phyloP scores from a whole-genome alignment of 1,139 yeast genomes.

The Yamadazyma atlantica region DNA sequence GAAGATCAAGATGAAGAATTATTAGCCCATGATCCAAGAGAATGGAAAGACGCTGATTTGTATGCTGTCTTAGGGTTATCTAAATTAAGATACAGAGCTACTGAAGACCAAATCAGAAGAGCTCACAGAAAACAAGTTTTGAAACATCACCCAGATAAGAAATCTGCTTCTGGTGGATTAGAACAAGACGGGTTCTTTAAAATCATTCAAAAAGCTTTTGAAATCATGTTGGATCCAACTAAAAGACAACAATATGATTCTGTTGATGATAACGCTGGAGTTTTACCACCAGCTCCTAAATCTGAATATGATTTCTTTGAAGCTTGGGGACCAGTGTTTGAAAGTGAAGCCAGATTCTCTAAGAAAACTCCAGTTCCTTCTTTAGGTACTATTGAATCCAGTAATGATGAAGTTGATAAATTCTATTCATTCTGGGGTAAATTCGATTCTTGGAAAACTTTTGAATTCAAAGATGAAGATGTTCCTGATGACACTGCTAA shows the following conservation, averaged over 20 bases:
- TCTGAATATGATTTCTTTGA: conserved; percentile 75
- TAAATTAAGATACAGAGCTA: conserved; percentile 87
- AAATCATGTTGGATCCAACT: conserved; percentile 77
- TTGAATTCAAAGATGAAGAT: conserved; percentile 97
- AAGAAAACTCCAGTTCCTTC: conserved; percentile 84
- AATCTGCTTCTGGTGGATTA: conserved; percentile 79
- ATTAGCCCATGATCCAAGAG: conserved; percentile 90
- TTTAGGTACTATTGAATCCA: conserved; percentile 66
- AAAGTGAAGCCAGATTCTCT: conserved; percentile 87
- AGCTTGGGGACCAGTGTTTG: conserved; percentile 93
- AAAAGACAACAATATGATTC: conserved; percentile 95
- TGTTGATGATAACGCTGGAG: conserved; percentile 87
- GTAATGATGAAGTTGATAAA: conserved; percentile 82
- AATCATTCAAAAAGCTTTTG: conserved; percentile 95
- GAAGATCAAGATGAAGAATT: conserved; percentile 81
- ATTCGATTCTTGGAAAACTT: conserved; percentile 97
- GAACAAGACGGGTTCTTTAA: conserved; percentile 98
- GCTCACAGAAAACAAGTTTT: conserved; percentile 97
- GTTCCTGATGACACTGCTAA: conserved; percentile 99
- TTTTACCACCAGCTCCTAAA: conserved; percentile 70
- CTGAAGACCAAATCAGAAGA: conserved; percentile 89
- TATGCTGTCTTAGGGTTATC: conserved; percentile 95
- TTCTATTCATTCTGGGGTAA: conserved; percentile 93
- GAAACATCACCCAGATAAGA: conserved; percentile 98
- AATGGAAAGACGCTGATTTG: conserved; percentile 96